Conservation (phyloP, 805 yeast species). For the Kockiozyma suomiensis region DNA sequence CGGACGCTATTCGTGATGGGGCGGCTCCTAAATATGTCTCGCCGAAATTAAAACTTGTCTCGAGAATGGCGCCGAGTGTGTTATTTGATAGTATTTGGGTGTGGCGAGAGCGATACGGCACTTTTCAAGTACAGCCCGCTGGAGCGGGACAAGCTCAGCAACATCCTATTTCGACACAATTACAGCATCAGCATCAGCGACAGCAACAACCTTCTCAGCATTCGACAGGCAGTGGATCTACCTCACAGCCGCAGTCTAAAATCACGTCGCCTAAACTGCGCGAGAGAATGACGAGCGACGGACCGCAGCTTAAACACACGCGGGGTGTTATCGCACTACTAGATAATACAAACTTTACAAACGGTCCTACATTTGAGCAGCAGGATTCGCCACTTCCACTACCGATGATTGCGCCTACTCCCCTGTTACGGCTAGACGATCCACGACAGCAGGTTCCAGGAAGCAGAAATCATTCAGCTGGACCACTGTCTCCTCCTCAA, state of each 20-base stretch:
- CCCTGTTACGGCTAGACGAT: neutral
- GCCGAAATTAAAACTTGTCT: conserved; percentile 51
- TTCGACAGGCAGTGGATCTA: neutral
- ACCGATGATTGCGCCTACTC: neutral
- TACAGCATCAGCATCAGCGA: conserved; percentile 18
- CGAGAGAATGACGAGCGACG: conserved; percentile 14
- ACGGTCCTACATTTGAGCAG: conserved; percentile 30
- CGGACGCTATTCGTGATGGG: conserved; percentile 24
- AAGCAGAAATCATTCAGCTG: neutral
- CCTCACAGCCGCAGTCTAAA: conserved; percentile 15
- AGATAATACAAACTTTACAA: conserved; percentile 15
- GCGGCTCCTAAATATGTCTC: conserved; percentile 28
- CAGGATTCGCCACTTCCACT: conserved; percentile 22
- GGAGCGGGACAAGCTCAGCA: conserved; percentile 27
- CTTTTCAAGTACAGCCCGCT: conserved; percentile 25
- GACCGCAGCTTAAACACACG: conserved; percentile 24
- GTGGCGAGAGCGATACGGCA: conserved; percentile 80
- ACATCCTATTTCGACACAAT: conserved; percentile 12
- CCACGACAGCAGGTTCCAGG: neutral
- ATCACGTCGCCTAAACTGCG: conserved; percentile 23
- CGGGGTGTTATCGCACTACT: conserved; percentile 29
- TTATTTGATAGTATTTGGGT: conserved; percentile 89
- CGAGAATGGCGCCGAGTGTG: conserved; percentile 89
- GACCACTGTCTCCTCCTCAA: neutral
- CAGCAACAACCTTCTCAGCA: conserved; percentile 17